phyloP scores from a whole-genome alignment of 2,329 filamentous ascomycete species.

The Talaromyces sp. region DNA sequence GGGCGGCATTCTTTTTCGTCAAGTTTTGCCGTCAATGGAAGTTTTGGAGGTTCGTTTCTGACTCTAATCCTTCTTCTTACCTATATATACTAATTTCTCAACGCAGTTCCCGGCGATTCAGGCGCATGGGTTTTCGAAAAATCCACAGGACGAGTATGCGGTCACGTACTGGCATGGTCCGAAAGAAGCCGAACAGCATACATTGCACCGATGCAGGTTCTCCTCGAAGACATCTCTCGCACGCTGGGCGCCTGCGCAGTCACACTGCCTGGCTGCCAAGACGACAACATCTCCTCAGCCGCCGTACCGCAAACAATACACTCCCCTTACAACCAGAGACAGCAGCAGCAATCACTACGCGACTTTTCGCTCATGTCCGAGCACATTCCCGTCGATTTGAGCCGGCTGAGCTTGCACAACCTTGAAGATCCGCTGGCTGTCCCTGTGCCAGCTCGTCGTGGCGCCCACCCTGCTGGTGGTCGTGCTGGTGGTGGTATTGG shows the following conservation, averaged over 20 bases:
- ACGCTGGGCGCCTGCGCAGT: slow-evolving; percentile 66
- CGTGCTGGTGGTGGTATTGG: slow-evolving; percentile 11
- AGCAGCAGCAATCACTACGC: slow-evolving; percentile 13
- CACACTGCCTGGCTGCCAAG: slow-evolving; percentile 55
- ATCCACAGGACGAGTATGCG: slow-evolving; percentile 70
- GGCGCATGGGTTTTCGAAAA: slow-evolving; percentile 90
- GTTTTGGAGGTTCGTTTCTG: slow-evolving; percentile 46
- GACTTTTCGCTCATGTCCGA: slow-evolving; percentile 18
- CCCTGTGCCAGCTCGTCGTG: not conserved
- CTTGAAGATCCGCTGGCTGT: slow-evolving; percentile 13
- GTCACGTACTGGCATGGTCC: slow-evolving; percentile 86
- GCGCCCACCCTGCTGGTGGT: not conserved
- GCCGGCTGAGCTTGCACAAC: slow-evolving; percentile 16
- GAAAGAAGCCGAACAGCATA: slow-evolving; percentile 75
- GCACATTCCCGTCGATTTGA: slow-evolving; percentile 23
- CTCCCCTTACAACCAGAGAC: slow-evolving; percentile 15
- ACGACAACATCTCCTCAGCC: slow-evolving; percentile 18
- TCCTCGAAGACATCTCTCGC: slow-evolving; percentile 77
- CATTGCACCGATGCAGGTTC: slow-evolving; percentile 89
- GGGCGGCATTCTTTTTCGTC: slow-evolving; percentile 75
- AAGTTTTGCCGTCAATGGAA: slow-evolving; percentile 57
- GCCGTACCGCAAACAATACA: slow-evolving; percentile 14
- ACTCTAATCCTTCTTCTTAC: not conserved
- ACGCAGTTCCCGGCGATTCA: slow-evolving; percentile 73
- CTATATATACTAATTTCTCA: slow-evolving; percentile 5